Evolutionary conservation across 1,284 basidiomycete species (phyloP).

Genomic region (Sporisorium iseilematis-ciliati): DNA sequence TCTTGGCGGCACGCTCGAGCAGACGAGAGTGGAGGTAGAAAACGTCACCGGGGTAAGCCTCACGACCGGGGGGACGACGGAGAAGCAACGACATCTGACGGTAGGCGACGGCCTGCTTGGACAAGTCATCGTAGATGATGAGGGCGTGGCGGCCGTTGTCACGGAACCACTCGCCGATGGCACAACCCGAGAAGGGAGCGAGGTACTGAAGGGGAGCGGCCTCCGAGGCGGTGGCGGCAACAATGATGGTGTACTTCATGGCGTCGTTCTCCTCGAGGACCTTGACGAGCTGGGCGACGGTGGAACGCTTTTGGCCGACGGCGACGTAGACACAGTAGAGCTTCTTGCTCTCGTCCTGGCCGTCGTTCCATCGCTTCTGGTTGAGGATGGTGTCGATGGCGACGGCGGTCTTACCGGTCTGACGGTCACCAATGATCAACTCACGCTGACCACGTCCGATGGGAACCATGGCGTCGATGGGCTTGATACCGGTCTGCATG

Average conservation of each 20-base stretch:
- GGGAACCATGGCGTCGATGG: slow-evolving; percentile 99
- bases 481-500: slow-evolving; percentile 99
- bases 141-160: slow-evolving; percentile 97
- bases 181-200: slow-evolving; percentile 98
- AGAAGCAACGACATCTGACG: slow-evolving; percentile 99
- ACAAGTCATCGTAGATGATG: slow-evolving; percentile 99
- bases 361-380: slow-evolving; percentile 99
- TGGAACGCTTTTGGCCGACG: slow-evolving; percentile 98
- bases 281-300: slow-evolving; percentile 98
- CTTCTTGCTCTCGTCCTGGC: slow-evolving; percentile 94
- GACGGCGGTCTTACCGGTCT: slow-evolving; percentile 98
- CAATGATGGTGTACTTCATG: slow-evolving; percentile 99
- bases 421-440: slow-evolving; percentile 99
- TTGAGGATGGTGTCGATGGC: slow-evolving; percentile 99
- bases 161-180: slow-evolving; percentile 99
- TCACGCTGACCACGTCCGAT: slow-evolving; percentile 99
- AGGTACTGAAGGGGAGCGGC: slow-evolving; percentile 99
- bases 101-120: slow-evolving; percentile 99
- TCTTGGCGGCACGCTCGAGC: slow-evolving; percentile 99
- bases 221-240: slow-evolving; percentile 98
- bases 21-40: slow-evolving; percentile 99
- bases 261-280: slow-evolving; percentile 99
- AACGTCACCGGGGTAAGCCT: slow-evolving; percentile 99
- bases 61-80: slow-evolving; percentile 99
- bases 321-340: slow-evolving; percentile 99